Conservation (phyloP, 306 rosid genomes). For the Dryas drummondii region DNA sequence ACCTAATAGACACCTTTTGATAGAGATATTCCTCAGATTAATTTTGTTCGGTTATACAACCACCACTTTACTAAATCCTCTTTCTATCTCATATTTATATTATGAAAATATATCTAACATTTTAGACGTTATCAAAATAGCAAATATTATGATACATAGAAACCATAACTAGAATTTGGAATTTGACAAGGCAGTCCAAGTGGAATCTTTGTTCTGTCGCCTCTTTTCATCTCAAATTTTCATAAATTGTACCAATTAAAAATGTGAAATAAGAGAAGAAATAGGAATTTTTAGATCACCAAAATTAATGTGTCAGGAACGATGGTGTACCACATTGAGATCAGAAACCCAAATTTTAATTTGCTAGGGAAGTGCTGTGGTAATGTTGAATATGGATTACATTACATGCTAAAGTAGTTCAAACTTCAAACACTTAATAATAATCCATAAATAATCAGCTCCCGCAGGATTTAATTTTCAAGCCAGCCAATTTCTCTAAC, state of each 20-base stretch:
- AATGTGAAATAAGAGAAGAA: not conserved
- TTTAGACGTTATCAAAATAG: no score
- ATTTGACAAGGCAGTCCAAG: not conserved
- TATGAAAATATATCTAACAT: no score
- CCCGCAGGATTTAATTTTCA: not conserved
- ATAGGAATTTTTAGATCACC: not conserved
- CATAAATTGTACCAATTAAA: not conserved
- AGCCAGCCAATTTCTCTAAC: not conserved
- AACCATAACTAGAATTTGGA: not conserved
- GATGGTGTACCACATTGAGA: not conserved
- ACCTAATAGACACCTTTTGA: no score
- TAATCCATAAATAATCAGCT: not conserved
- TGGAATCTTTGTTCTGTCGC: not conserved
- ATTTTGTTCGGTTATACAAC: no score
- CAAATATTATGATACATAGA: no score
- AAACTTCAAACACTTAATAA: not conserved
- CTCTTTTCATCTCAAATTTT: not conserved
- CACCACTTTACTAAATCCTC: no score
- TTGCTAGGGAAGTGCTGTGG: not conserved
- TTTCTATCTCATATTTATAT: no score
- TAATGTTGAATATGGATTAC: not conserved
- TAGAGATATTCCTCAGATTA: no score
- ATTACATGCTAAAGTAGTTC: not conserved
- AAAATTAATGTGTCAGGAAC: not conserved
- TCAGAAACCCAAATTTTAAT: not conserved